phyloP scores from a whole-genome alignment of 1,139 yeast species.

The Kurtzmaniella quercitrusa region DNA sequence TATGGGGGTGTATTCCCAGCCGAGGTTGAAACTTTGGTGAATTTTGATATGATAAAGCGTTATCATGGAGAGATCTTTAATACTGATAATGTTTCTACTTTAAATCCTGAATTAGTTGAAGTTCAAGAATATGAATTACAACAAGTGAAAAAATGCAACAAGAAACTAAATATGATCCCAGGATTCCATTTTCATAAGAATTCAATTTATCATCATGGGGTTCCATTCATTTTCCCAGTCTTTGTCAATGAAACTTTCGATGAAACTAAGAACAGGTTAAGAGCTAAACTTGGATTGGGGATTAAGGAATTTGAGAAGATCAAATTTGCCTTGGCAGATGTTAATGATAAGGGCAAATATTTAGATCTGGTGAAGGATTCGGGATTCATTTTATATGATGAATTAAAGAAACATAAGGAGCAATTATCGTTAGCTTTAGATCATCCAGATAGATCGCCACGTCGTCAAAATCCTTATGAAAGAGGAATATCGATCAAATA shows the following conservation, averaged over 20 bases:
- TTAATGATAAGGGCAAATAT: slow-evolving; percentile 37
- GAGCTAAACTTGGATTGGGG: slow-evolving; percentile 66
- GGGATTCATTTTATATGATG: slow-evolving; percentile 51
- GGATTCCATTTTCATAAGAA: slow-evolving; percentile 75
- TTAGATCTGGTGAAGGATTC: slow-evolving; percentile 50
- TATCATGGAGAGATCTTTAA: slow-evolving; percentile 20
- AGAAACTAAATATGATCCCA: slow-evolving; percentile 39
- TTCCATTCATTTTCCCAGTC: slow-evolving; percentile 76
- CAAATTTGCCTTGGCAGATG: slow-evolving; percentile 55
- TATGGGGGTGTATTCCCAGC: slow-evolving; percentile 45
- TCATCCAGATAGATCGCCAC: slow-evolving; percentile 71
- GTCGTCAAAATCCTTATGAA: slow-evolving; percentile 45
- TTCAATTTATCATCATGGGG: slow-evolving; percentile 71
- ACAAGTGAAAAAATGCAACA: slow-evolving; percentile 28
- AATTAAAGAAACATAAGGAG: slow-evolving; percentile 42
- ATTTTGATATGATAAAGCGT: slow-evolving; percentile 35
- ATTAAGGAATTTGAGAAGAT: slow-evolving; percentile 75
- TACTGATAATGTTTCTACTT: background rate
- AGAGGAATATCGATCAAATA: slow-evolving; percentile 56
- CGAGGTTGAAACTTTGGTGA: slow-evolving; percentile 36
- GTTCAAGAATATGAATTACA: slow-evolving; percentile 21
- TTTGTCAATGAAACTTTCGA: slow-evolving; percentile 59
- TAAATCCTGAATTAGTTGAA: slow-evolving; percentile 10
- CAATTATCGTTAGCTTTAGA: slow-evolving; percentile 64
- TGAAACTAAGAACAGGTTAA: slow-evolving; percentile 67